These are phyloP conservation scores for Pleurotus tuber-regium DNA, from an alignment of 768 basidiomycete genomes.

Conservation along the genomic window DNA sequence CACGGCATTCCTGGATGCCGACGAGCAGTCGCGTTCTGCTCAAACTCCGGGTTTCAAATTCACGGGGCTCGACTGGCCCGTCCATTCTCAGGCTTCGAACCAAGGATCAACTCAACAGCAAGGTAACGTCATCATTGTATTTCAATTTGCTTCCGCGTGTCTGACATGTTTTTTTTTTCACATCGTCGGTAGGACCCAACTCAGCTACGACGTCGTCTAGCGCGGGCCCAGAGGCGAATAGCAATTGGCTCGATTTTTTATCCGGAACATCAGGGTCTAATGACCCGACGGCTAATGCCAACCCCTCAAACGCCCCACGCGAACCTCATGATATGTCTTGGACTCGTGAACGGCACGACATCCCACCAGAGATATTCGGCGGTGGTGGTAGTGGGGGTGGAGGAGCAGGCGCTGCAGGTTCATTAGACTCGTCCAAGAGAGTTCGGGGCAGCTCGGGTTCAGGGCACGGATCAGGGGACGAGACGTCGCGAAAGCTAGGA, in stretches of 20 bases:
- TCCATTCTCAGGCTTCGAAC: not conserved
- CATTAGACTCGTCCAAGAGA: not conserved
- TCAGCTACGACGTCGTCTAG: not conserved
- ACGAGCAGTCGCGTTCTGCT: not conserved
- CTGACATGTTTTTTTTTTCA: not conserved
- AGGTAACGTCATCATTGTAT: no score
- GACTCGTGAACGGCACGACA: no score
- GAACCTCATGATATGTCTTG: no score
- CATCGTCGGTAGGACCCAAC: not conserved
- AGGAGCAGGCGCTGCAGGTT: no score
- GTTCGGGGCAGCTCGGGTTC: not conserved
- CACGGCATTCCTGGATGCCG: not conserved
- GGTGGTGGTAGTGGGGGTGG: not conserved
- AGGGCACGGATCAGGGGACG: not conserved
- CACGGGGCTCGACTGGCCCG: not conserved
- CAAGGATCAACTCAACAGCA: not conserved
- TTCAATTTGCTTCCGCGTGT: not conserved
- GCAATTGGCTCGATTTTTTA: constrained; percentile 31
- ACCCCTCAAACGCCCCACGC: no score
- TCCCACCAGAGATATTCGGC: not conserved
- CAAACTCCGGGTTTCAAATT: not conserved
- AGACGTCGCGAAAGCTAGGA: not conserved
- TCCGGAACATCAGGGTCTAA: constrained; percentile 12
- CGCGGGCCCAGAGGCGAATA: constrained; percentile 12
- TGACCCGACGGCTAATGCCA: no score